These are phyloP conservation scores for Podila clonocystis DNA, from an alignment of 192 early-diverging fungal species.

Conservation along the genomic window DNA sequence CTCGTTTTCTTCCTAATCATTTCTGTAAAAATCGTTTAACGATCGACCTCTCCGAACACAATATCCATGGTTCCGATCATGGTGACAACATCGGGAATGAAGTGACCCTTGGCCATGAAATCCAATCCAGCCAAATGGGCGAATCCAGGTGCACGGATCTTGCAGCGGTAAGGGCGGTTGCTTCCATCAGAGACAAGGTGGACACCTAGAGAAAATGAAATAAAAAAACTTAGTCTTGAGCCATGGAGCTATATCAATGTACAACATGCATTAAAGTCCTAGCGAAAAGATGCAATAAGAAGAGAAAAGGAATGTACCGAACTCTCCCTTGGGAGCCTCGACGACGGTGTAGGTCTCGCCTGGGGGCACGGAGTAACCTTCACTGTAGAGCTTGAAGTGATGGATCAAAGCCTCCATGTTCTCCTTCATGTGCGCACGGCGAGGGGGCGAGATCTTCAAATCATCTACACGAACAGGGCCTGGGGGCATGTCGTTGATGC, in stretches of 20 bases:
- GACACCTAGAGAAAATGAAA: conserved; percentile 52
- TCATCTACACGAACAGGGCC: conserved; percentile 97
- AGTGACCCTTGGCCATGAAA: conserved; percentile 90
- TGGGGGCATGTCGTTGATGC: conserved; percentile 94
- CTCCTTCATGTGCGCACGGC: conserved; percentile 95
- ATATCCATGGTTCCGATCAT: conserved; percentile 99
- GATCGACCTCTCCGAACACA: conserved; percentile 96
- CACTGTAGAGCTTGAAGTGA: conserved; percentile 99
- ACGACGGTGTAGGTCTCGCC: conserved; percentile 98
- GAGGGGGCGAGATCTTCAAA: conserved; percentile 95
- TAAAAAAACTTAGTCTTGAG: too few relatives aligned
- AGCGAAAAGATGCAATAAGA: background rate
- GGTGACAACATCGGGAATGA: conserved; percentile 95
- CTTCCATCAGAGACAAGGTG: conserved; percentile 94
- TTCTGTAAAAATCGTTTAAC: conserved; percentile 53
- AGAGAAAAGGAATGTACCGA: conserved; percentile 66
- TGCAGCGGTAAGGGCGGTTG: conserved; percentile 96
- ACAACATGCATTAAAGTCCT: background rate
- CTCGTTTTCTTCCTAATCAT: background rate
- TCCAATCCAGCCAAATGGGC: conserved; percentile 91
- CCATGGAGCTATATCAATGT: too few relatives aligned
- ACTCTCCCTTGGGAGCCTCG: conserved; percentile 99
- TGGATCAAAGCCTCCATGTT: conserved; percentile 99
- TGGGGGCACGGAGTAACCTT: conserved; percentile 96
- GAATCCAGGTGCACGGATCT: conserved; percentile 97